Evolutionary conservation across 176 grass and related monocot species (phyloP).

Genomic region (Tillandsia leiboldiana): DNA sequence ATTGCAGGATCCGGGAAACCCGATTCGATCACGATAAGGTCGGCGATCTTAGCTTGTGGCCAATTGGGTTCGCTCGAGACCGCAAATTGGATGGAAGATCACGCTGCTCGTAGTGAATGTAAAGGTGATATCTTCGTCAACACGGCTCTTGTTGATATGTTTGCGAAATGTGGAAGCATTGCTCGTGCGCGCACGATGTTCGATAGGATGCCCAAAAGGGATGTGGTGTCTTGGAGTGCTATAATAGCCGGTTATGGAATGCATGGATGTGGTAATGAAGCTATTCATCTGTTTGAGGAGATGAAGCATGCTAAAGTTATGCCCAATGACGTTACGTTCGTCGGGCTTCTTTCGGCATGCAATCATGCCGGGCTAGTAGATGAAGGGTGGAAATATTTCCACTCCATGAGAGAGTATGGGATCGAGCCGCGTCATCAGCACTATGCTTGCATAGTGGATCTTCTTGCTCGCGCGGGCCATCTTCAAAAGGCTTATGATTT

Average conservation of each 20-base stretch:
- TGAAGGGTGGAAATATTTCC: slow-evolving; percentile 59
- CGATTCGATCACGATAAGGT: slow-evolving; percentile 43
- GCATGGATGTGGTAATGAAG: slow-evolving; percentile 44
- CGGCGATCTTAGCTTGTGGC: slow-evolving; percentile 51
- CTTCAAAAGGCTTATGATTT: slow-evolving; percentile 48
- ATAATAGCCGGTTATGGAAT: slow-evolving; percentile 46
- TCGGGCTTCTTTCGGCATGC: slow-evolving; percentile 55
- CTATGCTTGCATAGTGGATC: slow-evolving; percentile 57
- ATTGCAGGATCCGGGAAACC: slow-evolving; percentile 28
- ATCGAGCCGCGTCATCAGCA: slow-evolving; percentile 57
- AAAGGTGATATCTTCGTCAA: slow-evolving; percentile 53
- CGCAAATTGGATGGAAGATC: slow-evolving; percentile 43
- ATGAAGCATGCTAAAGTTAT: slow-evolving; percentile 41
- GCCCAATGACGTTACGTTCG: slow-evolving; percentile 56
- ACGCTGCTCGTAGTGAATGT: slow-evolving; percentile 26
- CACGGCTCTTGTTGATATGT: slow-evolving; percentile 65
- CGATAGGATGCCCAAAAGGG: slow-evolving; percentile 26
- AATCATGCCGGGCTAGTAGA: slow-evolving; percentile 49
- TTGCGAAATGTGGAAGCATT: slow-evolving; percentile 53
- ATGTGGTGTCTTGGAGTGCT: slow-evolving; percentile 73
- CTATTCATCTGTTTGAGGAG: slow-evolving; percentile 34
- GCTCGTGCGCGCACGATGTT: slow-evolving; percentile 28
- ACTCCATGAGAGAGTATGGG: slow-evolving; percentile 47
- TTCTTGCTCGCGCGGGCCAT: slow-evolving; percentile 53
- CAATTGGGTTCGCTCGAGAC: slow-evolving; percentile 42